Evolutionary conservation across 1,284 basidiomycete genomes (phyloP).

Genomic region (Heliocybe sulcata): DNA sequence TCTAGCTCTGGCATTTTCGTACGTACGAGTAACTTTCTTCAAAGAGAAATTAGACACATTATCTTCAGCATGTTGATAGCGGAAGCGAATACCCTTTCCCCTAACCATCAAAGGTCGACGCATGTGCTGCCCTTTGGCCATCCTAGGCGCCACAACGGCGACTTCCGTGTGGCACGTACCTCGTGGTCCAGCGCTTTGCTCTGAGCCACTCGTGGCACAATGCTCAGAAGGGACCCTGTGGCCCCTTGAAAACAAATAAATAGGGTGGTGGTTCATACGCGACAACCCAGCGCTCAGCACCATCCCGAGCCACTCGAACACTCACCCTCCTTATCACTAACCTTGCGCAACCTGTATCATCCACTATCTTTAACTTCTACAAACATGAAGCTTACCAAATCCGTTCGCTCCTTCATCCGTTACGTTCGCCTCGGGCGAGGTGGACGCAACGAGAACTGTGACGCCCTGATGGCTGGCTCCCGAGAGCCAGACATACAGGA

Average conservation of each 20-base stretch:
- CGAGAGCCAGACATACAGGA: not conserved
- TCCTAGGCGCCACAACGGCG: not conserved
- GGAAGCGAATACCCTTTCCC: too few species aligned
- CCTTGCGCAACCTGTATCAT: too few species aligned
- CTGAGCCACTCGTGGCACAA: too few species aligned
- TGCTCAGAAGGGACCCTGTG: too few species aligned
- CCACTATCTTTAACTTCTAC: not conserved
- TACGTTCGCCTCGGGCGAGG: not conserved
- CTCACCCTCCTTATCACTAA: too few species aligned
- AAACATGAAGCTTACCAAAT: not conserved
- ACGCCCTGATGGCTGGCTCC: not conserved
- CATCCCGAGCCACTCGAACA: not conserved
- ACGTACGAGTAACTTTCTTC: too few species aligned
- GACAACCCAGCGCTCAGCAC: not conserved
- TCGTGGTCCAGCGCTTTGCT: too few species aligned
- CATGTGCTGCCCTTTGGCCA: not conserved
- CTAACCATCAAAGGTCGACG: not conserved
- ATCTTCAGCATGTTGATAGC: too few species aligned
- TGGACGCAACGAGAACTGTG: not conserved
- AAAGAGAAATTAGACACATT: too few species aligned
- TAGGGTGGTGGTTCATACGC: not conserved
- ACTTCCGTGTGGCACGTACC: too few species aligned
- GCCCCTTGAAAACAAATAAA: not conserved
- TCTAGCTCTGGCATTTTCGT: too few species aligned
- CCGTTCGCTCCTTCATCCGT: not conserved